These are phyloP conservation scores for Boletus rufocinnamomeus DNA, from an alignment of 768 basidiomycete genomes.

Conservation along the genomic window DNA sequence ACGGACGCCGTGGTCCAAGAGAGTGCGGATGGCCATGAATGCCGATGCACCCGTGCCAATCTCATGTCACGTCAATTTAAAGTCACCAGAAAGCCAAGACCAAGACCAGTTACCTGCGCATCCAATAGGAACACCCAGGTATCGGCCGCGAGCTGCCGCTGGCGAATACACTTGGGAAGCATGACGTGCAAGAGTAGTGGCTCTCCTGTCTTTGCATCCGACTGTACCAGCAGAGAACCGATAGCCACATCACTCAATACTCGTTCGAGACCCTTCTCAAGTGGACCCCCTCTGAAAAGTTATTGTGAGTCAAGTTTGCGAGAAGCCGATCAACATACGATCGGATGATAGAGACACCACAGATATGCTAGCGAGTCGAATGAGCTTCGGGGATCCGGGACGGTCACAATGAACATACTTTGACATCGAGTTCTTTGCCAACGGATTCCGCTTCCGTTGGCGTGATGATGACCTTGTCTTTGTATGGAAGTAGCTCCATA, in stretches of 20 bases:
- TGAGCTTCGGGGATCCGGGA: not conserved
- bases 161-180: constrained; percentile 74
- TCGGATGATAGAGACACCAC: constrained; percentile 87
- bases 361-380: constrained; percentile 54
- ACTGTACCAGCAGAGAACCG: constrained; percentile 90
- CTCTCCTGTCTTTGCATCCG: constrained; percentile 81
- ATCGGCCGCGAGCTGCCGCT: constrained; percentile 60
- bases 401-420: constrained; percentile 41
- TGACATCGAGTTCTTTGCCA: constrained; percentile 65
- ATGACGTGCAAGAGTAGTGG: constrained; percentile 81
- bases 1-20: constrained; percentile 89
- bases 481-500: constrained; percentile 78
- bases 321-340: constrained; percentile 54
- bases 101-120: constrained; percentile 59
- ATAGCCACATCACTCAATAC: constrained; percentile 85
- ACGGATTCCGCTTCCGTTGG: constrained; percentile 56
- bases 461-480: constrained; percentile 59
- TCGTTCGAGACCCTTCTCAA: constrained; percentile 88
- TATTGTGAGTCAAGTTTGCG: constrained; percentile 2
- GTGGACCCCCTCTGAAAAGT: constrained; percentile 71
- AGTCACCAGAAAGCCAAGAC: not conserved
- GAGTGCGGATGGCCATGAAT: constrained; percentile 92
- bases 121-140: constrained; percentile 89
- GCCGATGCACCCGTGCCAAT: constrained; percentile 92
- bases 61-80: constrained; percentile 38